Evolutionary conservation across 2,329 filamentous ascomycete species (phyloP).

Genomic region (Ceratocystis diversiconidia): DNA sequence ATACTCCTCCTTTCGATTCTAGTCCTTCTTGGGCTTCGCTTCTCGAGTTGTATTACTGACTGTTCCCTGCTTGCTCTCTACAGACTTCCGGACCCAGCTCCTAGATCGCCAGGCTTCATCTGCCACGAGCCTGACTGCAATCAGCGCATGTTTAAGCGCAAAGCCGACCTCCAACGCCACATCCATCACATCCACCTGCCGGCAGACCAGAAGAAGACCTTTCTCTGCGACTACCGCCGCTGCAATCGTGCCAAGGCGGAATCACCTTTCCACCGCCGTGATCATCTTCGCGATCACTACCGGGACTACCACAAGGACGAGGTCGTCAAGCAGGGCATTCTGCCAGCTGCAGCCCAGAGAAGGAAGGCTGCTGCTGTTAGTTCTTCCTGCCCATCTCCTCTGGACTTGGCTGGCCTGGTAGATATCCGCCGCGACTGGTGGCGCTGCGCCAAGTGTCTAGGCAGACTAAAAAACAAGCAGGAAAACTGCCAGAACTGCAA

Average conservation of each 20-base stretch:
- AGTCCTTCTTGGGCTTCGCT: neutral
- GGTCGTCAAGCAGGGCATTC: constrained; percentile 33
- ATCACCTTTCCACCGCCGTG: constrained; percentile 37
- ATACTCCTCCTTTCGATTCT: neutral
- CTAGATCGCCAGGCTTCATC: constrained; percentile 16
- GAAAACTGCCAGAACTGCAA: constrained; percentile 37
- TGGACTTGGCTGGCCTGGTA: constrained; percentile 27
- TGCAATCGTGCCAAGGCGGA: constrained; percentile 31
- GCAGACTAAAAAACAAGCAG: constrained; percentile 29
- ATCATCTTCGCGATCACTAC: constrained; percentile 44
- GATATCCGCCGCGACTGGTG: constrained; percentile 35
- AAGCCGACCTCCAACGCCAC: constrained; percentile 42
- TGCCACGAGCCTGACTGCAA: constrained; percentile 32
- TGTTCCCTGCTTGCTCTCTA: neutral
- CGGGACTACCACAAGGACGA: constrained; percentile 43
- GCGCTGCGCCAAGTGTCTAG: constrained; percentile 40
- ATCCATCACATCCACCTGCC: constrained; percentile 35
- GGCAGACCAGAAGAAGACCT: constrained; percentile 30
- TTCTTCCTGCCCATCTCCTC: neutral
- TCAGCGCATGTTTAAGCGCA: constrained; percentile 35
- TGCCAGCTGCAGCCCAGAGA: neutral
- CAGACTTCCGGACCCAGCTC: neutral
- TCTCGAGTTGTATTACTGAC: neutral
- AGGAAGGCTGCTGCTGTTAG: neutral
- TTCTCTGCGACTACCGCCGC: constrained; percentile 37